Base-by-base conservation (phyloP, 2,329 filamentous ascomycete species). In the Pseudohalonectria lignicola region DNA sequence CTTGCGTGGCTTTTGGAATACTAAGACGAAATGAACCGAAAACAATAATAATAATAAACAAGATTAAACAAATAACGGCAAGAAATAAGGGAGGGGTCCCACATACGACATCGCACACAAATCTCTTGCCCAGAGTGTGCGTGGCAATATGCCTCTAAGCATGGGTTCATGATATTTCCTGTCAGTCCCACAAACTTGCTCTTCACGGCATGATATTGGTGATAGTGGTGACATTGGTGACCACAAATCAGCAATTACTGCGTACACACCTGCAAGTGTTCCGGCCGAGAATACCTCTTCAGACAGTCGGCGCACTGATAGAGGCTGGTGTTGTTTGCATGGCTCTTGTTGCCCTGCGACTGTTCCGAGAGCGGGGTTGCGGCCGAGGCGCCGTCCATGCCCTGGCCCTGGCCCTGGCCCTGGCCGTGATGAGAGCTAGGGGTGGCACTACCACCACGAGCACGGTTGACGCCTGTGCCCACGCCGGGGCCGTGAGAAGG, bases 291-390 rank as follows among this genome's bases (percentile, higher is more conserved):
- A 46, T 73, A 73, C 15, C 67, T 59, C 43, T 62, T 59, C 36
- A 66, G 61, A 46, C 69, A 73, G 44, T 71, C 64, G 36, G 65
- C 64, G 41, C 69, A 73, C 37, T 69, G 67, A 45, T 73, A 55
- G 4, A 57, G 49, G 23, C 40, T 36, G 18, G 29, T 16, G 18
- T 20, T 36, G 20, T 9, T 25, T 2, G 28, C 34, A 20, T 40
- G 39, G 20, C 33, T 32, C 13, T 26, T 29, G 4, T 7, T 26
- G 23, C 8, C 17, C 5, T 15, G 33, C 13, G 15, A 12, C 33
- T 5, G 18, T 18, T 12, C 26, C 20, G 15, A 29, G 10, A 13
- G 30, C 21, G 12, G 23, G 30, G 9, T 26, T 12, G 23, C 8
- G 23, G 12, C n/a, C n/a, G n/a, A n/a, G n/a, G n/a, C n/a, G n/a